A percentile compares a stretch with the other conserved stretches of the same genome.
phyloP scores from a whole-genome alignment of 2,329 filamentous ascomycete species.

The Arthrobotrys conoides region DNA sequence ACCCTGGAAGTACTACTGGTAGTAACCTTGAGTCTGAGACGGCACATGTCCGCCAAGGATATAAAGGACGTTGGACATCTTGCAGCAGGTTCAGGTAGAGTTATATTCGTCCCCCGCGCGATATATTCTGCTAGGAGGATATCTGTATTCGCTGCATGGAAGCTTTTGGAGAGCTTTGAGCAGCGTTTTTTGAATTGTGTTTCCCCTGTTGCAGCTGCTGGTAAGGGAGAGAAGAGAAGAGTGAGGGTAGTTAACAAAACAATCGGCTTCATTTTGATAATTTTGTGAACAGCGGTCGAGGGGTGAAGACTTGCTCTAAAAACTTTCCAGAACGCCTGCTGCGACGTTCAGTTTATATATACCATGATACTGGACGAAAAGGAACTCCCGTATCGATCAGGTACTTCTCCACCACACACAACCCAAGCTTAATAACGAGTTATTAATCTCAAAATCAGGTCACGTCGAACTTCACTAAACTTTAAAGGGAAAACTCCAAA shows the following conservation, averaged over 20 bases:
- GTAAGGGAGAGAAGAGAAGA: background rate
- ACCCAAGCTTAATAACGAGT: too few species aligned
- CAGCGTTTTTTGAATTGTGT: too few species aligned
- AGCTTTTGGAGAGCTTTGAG: background rate
- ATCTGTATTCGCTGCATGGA: conserved; percentile 24
- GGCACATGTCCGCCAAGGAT: conserved; percentile 45
- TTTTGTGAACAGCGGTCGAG: background rate
- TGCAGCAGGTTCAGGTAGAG: conserved; percentile 36
- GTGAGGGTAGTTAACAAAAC: background rate
- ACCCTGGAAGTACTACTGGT: conserved; percentile 58
- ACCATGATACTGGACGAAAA: too few species aligned
- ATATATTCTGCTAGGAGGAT: conserved; percentile 41
- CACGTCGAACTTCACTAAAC: too few species aligned
- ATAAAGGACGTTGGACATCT: conserved; percentile 29
- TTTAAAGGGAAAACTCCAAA: too few species aligned
- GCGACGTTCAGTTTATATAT: too few species aligned
- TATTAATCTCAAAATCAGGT: too few species aligned
- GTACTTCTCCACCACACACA: too few species aligned
- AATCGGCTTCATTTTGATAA: conserved; percentile 23
- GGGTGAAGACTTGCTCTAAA: background rate
- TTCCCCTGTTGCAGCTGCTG: background rate
- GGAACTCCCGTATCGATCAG: too few species aligned
- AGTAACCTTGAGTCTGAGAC: conserved; percentile 39
- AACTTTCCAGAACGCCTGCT: background rate
- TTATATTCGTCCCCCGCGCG: conserved; percentile 32